A percentile compares a stretch with the other conserved stretches of the same genome.
phyloP scores from a whole-genome alignment of 345 rosid genomes.

The Combretum micranthum region DNA sequence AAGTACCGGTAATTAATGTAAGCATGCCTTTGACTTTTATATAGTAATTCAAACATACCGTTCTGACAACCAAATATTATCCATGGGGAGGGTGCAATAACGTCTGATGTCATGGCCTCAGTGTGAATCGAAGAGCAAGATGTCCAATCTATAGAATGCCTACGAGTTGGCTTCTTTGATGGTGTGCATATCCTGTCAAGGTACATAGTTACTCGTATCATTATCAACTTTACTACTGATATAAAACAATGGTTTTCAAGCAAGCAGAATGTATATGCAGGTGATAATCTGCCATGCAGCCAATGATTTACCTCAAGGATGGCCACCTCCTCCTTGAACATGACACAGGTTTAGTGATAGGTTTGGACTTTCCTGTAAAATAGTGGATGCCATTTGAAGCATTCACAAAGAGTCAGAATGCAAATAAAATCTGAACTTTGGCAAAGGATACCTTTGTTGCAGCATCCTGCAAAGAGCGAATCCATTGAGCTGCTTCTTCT shows the following conservation, averaged over 20 bases:
- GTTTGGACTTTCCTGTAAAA: conserved; percentile 41
- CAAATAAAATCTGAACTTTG: background rate
- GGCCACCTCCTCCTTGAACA: conserved; percentile 51
- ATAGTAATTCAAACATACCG: conserved; percentile 30
- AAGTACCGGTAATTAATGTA: background rate
- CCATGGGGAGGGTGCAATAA: conserved; percentile 88
- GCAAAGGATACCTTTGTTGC: conserved; percentile 53
- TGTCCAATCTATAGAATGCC: conserved; percentile 50
- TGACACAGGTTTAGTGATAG: conserved; percentile 40
- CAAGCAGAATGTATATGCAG: no score
- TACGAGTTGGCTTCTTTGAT: conserved; percentile 37
- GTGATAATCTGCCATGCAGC: no score
- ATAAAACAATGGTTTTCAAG: no score
- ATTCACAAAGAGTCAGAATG: background rate
- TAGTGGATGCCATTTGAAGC: conserved; percentile 7
- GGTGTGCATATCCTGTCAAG: conserved; percentile 13
- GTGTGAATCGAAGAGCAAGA: conserved; percentile 30
- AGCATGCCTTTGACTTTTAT: background rate
- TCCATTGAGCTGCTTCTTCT: conserved; percentile 95
- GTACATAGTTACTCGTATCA: no score
- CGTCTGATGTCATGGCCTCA: conserved; percentile 64
- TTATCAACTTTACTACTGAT: no score
- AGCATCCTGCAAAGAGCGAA: conserved; percentile 54
- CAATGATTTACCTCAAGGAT: conserved; percentile 24
- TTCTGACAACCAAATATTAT: conserved; percentile 93